A percentile compares a stretch with the other conserved stretches of the same genome.
These are phyloP conservation scores for Penicillium sumatraense DNA, from an alignment of 2,329 filamentous ascomycete species.

Conservation along the genomic window DNA sequence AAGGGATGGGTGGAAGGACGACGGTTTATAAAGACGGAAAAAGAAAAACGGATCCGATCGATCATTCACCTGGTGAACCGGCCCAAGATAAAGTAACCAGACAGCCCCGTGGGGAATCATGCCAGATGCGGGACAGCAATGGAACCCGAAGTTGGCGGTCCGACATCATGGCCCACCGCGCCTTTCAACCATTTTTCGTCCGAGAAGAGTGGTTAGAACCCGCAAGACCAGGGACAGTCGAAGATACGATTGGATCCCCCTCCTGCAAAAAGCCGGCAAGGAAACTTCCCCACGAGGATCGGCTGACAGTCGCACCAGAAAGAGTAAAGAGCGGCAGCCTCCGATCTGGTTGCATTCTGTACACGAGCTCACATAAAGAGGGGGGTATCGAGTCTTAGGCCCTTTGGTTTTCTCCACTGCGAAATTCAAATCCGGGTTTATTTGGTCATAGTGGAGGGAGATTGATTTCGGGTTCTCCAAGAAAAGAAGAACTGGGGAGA, in stretches of 20 bases:
- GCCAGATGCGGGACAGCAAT: background rate
- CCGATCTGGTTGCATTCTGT: slow-evolving; percentile 9
- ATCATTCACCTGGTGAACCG: background rate
- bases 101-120: background rate
- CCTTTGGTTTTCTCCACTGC: background rate
- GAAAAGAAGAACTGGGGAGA: background rate
- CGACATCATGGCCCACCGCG: background rate
- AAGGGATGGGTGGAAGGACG: background rate
- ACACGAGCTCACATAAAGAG: background rate
- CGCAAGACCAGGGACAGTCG: background rate
- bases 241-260: slow-evolving; percentile 17
- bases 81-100: background rate
- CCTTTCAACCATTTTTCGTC: background rate
- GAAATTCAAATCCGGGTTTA: background rate
- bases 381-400: background rate
- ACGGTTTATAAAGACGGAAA: background rate
- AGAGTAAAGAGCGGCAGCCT: slow-evolving; percentile 11
- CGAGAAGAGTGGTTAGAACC: background rate
- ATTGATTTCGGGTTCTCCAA: background rate
- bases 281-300: slow-evolving; percentile 24
- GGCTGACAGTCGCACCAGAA: slow-evolving; percentile 12
- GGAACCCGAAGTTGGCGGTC: background rate
- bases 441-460: background rate
- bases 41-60: background rate
- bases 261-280: slow-evolving; percentile 1